Conservation (phyloP, 2,329 filamentous ascomycete species). For the Colletotrichum theobromicola region DNA sequence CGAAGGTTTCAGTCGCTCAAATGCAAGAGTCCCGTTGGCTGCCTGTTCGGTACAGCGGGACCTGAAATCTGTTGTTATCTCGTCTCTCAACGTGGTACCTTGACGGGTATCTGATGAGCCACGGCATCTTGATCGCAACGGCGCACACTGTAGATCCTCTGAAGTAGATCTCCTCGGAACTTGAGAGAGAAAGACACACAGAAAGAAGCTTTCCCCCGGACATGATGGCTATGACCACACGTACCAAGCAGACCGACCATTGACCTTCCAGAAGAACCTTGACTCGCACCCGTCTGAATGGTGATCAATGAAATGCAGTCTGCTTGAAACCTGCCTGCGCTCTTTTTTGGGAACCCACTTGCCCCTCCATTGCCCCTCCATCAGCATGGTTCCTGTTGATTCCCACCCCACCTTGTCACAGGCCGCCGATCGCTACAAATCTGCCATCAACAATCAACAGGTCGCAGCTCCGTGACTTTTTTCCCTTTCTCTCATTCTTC, state of each 20-base stretch:
- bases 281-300: not conserved
- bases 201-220: not conserved
- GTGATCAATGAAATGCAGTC: not conserved
- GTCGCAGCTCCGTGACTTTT: not conserved
- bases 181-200: not conserved
- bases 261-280: not conserved
- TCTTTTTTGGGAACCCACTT: conserved; percentile 17
- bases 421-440: conserved; percentile 19
- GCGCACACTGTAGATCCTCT: not conserved
- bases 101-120: not conserved
- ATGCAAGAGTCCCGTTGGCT: not conserved
- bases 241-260: not conserved
- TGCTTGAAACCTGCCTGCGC: conserved; percentile 22
- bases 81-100: not conserved
- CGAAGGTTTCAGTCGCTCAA: not conserved
- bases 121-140: not conserved
- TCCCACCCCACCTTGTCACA: conserved; percentile 10
- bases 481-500: not conserved
- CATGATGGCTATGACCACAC: not conserved
- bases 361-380: conserved; percentile 17
- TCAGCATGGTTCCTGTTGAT: conserved; percentile 11
- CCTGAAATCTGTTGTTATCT: not conserved
- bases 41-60: not conserved
- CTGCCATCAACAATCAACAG: not conserved
- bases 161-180: not conserved